phyloP scores from a whole-genome alignment of 164 flowering plant species.

The Umbilicus rupestris region DNA sequence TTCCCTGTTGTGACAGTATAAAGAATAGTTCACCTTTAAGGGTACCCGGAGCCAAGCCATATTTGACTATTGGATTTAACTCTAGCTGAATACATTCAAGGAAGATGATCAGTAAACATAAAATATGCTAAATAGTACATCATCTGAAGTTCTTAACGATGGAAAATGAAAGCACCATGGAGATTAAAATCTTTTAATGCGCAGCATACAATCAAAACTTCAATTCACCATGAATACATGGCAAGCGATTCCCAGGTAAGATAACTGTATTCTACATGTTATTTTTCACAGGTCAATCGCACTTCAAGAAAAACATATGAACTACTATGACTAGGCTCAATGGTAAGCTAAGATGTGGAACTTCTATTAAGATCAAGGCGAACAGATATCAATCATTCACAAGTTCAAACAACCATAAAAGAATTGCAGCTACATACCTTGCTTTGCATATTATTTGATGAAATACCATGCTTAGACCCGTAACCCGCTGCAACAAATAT shows the following conservation, averaged over 20 bases:
- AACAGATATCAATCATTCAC: background rate
- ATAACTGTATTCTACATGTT: background rate
- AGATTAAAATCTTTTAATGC: background rate
- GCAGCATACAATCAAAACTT: background rate
- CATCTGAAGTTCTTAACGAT: background rate
- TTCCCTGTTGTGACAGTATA: conserved; percentile 57
- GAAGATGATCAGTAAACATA: background rate
- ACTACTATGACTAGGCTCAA: background rate
- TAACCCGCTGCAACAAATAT: conserved; percentile 85
- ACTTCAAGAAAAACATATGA: background rate
- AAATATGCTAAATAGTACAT: background rate
- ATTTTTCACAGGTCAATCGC: background rate
- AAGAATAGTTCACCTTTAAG: conserved; percentile 74
- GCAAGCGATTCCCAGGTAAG: background rate
- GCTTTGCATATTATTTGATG: conserved; percentile 24
- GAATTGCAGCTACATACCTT: conserved; percentile 37
- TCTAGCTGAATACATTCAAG: conserved; percentile 34
- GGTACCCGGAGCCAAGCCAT: conserved; percentile 68
- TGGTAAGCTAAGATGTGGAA: background rate
- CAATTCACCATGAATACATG: background rate
- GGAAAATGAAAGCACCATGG: background rate
- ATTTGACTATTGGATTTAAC: conserved; percentile 36
- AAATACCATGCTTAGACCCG: conserved; percentile 45
- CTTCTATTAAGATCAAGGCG: background rate
- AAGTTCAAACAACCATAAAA: background rate